A percentile compares a stretch with the other conserved stretches of the same genome.
Conservation (phyloP, 306 rosid species). For the Betula pendula region DNA sequence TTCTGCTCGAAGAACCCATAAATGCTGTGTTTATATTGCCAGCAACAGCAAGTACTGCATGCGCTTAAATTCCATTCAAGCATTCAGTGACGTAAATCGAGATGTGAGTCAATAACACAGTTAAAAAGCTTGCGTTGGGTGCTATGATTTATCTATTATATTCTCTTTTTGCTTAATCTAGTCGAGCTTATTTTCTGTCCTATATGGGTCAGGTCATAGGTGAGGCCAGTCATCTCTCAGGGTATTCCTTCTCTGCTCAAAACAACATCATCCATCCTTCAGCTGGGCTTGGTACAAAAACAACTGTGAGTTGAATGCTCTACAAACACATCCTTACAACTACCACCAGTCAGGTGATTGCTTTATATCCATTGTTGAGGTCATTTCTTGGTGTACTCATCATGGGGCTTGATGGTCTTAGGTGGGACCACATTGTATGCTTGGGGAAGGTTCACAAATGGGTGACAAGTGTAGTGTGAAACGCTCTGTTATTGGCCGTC, state of each 20-base stretch:
- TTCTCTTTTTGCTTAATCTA: constrained; percentile 16
- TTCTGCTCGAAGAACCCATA: constrained; percentile 62
- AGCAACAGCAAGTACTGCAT: constrained; percentile 72
- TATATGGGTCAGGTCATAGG: constrained; percentile 66
- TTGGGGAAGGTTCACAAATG: constrained; percentile 98
- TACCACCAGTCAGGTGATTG: background rate
- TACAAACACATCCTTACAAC: background rate
- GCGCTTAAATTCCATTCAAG: constrained; percentile 87
- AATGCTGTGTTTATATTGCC: constrained; percentile 94
- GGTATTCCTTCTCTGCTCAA: constrained; percentile 88
- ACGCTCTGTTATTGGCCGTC: constrained; percentile 96
- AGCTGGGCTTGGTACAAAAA: constrained; percentile 86
- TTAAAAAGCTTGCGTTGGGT: constrained; percentile 15
- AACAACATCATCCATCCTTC: constrained; percentile 81
- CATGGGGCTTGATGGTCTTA: constrained; percentile 36
- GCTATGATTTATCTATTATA: background rate
- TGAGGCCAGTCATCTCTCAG: constrained; percentile 83
- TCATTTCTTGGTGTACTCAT: constrained; percentile 25
- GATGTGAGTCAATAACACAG: constrained; percentile 65
- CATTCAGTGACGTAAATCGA: constrained; percentile 85
- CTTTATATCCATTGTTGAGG: constrained; percentile 22
- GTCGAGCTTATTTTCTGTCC: constrained; percentile 23
- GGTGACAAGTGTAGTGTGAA: constrained; percentile 97
- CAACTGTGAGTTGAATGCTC: constrained; percentile 68
- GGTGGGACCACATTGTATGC: constrained; percentile 99